Evolutionary conservation across 495 filamentous ascomycete genomes (phyloP).

Genomic region (Aspergillus indologenus): DNA sequence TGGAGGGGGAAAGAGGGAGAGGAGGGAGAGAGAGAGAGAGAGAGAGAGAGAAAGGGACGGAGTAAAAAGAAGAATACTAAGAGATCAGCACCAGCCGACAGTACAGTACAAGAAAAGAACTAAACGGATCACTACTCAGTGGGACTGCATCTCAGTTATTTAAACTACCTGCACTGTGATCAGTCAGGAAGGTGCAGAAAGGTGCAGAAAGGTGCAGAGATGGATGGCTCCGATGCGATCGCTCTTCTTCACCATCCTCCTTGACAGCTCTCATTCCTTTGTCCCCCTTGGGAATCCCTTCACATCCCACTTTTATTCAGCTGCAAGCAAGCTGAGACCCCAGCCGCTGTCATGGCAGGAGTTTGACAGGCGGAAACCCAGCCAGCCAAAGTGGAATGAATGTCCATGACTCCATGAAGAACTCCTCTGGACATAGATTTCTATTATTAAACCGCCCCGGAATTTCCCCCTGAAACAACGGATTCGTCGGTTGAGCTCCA

Average conservation of each 20-base stretch:
- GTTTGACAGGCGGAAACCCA: neutral
- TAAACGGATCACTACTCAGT: too few species aligned
- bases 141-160: too few species aligned
- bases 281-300: neutral
- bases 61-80: neutral
- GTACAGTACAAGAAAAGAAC: too few species aligned
- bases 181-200: neutral
- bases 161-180: too few species aligned
- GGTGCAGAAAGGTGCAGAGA: too few species aligned
- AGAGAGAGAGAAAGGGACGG: neutral
- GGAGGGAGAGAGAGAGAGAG: neutral
- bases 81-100: constrained; percentile 7
- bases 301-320: neutral
- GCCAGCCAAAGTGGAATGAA: neutral
- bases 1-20: neutral
- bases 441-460: neutral
- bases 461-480: constrained; percentile 7
- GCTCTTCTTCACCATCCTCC: too few species aligned
- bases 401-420: neutral
- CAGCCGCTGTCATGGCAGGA: neutral
- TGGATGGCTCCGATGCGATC: too few species aligned
- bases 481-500: constrained; percentile 1
- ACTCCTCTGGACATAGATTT: neutral
- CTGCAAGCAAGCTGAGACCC: too few species aligned
- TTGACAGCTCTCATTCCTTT: neutral